Conservation (phyloP, 306 rosid genomes). For the Luffa aegyptiaca region DNA sequence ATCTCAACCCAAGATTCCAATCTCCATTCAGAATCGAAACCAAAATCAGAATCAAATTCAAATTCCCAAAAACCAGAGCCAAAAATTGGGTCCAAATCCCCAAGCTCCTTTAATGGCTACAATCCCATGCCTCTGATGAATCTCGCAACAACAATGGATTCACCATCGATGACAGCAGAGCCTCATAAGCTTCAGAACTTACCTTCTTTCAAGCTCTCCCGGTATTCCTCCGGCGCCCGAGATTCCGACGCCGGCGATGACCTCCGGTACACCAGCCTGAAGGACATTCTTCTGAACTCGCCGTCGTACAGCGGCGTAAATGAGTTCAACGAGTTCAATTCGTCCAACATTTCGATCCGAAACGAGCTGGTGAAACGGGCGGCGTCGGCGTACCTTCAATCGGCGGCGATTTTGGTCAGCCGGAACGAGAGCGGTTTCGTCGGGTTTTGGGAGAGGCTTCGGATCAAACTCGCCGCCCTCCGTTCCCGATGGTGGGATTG, state of each 20-base stretch:
- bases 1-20: not conserved
- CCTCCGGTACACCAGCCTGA: constrained; percentile 51
- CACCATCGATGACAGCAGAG: constrained; percentile 25
- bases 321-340: constrained; percentile 34
- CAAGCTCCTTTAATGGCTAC: constrained; percentile 6
- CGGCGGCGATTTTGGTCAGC: constrained; percentile 29
- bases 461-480: constrained; percentile 15
- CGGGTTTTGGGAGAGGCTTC: constrained; percentile 34
- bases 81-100: not conserved
- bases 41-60: not conserved
- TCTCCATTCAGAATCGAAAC: not conserved
- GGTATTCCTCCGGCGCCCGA: constrained; percentile 13
- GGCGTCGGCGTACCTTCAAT: constrained; percentile 55
- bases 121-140: not conserved
- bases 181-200: constrained; percentile 9
- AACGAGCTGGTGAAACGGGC: constrained; percentile 55
- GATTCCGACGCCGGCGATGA: constrained; percentile 18
- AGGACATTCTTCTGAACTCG: constrained; percentile 39
- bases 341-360: constrained; percentile 33
- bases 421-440: constrained; percentile 24
- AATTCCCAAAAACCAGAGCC: not conserved
- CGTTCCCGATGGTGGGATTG: constrained; percentile 37
- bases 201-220: constrained; percentile 17
- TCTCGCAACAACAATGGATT: not conserved
- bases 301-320: constrained; percentile 13